A percentile compares a stretch with the other conserved stretches of the same genome.
Conservation (phyloP, 768 basidiomycete species). For the Hygrophoropsis aurantiaca region DNA sequence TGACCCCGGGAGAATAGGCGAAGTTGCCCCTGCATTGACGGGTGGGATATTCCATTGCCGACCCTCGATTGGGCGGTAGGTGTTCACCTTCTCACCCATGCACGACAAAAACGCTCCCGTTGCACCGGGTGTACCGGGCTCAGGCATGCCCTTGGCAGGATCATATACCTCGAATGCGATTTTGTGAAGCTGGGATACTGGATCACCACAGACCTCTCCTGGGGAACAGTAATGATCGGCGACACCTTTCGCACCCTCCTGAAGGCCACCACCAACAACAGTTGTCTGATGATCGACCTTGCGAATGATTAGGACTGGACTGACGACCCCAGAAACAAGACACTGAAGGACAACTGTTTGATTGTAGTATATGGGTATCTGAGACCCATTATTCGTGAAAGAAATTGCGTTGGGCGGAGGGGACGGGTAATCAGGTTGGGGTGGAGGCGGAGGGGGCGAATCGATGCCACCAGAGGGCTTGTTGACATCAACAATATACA, state of each 20-base stretch:
- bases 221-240: conserved; percentile 80
- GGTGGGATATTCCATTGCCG: conserved; percentile 68
- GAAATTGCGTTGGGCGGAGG: conserved; percentile 90
- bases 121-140: conserved; percentile 73
- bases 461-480: conserved; percentile 78
- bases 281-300: conserved; percentile 90
- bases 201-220: conserved; percentile 90
- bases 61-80: conserved; percentile 81
- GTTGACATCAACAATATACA: conserved; percentile 95
- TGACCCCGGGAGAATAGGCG: conserved; percentile 66
- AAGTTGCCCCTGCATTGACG: conserved; percentile 42
- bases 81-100: conserved; percentile 93
- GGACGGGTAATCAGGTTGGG: conserved; percentile 86
- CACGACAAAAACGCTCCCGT: conserved; percentile 86
- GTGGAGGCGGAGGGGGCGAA: conserved; percentile 76
- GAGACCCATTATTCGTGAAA: conserved; percentile 78
- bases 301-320: conserved; percentile 90
- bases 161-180: conserved; percentile 93
- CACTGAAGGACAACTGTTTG: conserved; percentile 95
- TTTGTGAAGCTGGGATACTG: conserved; percentile 94
- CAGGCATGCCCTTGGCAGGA: conserved; percentile 62
- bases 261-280: conserved; percentile 87
- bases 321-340: conserved; percentile 89
- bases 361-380: conserved; percentile 94
- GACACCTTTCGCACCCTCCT: conserved; percentile 83